phyloP scores from a whole-genome alignment of 2,329 filamentous ascomycete genomes.

The Huntiella abstrusa region DNA sequence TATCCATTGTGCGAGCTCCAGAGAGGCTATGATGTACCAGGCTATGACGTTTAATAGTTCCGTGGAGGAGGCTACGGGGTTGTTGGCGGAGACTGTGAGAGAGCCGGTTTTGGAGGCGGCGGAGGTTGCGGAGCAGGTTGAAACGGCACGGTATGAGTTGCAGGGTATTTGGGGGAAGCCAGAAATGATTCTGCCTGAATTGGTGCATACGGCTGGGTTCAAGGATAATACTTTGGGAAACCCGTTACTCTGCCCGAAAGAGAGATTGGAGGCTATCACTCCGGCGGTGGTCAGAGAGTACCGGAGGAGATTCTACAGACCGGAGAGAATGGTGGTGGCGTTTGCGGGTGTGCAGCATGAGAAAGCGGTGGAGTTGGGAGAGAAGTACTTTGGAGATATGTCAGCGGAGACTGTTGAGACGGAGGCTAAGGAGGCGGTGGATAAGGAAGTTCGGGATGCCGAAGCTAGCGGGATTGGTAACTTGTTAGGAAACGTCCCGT shows the following conservation, averaged over 20 bases:
- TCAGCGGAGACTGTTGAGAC: conserved; percentile 20
- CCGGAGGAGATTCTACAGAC: conserved; percentile 64
- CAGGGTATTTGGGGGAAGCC: conserved; percentile 95
- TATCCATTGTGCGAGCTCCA: conserved; percentile 87
- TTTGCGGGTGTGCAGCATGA: conserved; percentile 80
- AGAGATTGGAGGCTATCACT: conserved; percentile 59
- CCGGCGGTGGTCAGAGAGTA: conserved; percentile 58
- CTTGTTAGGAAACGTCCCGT: conserved; percentile 67
- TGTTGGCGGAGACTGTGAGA: conserved; percentile 87
- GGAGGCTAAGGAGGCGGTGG: conserved; percentile 20
- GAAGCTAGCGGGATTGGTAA: conserved; percentile 28
- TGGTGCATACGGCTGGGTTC: conserved; percentile 89
- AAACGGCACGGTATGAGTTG: conserved; percentile 89
- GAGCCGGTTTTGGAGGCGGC: conserved; percentile 68
- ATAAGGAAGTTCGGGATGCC: conserved; percentile 31
- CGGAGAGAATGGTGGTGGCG: conserved; percentile 82
- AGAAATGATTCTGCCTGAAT: conserved; percentile 82
- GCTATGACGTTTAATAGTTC: conserved; percentile 91
- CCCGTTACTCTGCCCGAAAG: conserved; percentile 75
- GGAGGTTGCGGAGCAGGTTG: conserved; percentile 71
- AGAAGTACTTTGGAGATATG: conserved; percentile 90
- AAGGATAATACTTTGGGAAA: conserved; percentile 93
- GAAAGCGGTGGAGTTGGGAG: conserved; percentile 58
- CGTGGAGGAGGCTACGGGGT: conserved; percentile 60
- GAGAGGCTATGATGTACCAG: conserved; percentile 97